Conservation (phyloP, 108 stramenopile genomes). For the Cyclotella choctawhatcheeana region DNA sequence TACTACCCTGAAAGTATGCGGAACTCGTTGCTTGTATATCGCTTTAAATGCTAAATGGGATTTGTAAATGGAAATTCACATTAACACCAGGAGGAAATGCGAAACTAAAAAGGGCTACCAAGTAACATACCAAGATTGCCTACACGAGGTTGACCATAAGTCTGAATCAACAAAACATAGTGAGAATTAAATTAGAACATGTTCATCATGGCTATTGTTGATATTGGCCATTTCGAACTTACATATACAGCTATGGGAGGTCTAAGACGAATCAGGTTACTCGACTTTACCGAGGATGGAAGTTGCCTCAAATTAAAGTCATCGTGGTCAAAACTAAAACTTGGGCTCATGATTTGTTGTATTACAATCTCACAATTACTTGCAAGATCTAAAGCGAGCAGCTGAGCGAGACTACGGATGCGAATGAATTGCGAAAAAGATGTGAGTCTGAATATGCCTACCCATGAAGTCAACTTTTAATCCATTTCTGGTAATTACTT, state of each 20-base stretch:
- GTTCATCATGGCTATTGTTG: too few relatives aligned
- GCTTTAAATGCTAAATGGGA: slow-evolving; percentile 64
- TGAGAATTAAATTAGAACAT: too few relatives aligned
- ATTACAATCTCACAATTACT: slow-evolving; percentile 76
- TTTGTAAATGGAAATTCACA: slow-evolving; percentile 44
- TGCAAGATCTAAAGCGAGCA: slow-evolving; percentile 78
- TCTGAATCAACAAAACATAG: slow-evolving; percentile 17
- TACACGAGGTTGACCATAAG: slow-evolving; percentile 66
- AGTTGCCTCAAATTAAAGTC: slow-evolving; percentile 19
- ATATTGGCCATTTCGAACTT: too few relatives aligned
- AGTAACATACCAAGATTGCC: slow-evolving; percentile 45
- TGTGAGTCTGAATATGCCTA: too few relatives aligned
- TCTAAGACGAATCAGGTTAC: slow-evolving; percentile 52
- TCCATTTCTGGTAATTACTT: neutral
- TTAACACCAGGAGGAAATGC: neutral
- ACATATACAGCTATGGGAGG: slow-evolving; percentile 77
- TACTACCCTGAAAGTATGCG: slow-evolving; percentile 78
- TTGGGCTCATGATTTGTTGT: slow-evolving; percentile 18
- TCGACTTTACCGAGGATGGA: slow-evolving; percentile 25
- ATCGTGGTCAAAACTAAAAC: neutral
- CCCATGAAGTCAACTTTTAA: too few relatives aligned
- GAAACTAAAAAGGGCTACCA: too few relatives aligned
- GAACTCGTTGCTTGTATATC: slow-evolving; percentile 76
- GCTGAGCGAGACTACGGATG: slow-evolving; percentile 57
- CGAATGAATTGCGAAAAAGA: neutral